These are phyloP conservation scores for Penicillium sp. DNA, from an alignment of 2,329 filamentous ascomycete genomes.

Conservation along the genomic window DNA sequence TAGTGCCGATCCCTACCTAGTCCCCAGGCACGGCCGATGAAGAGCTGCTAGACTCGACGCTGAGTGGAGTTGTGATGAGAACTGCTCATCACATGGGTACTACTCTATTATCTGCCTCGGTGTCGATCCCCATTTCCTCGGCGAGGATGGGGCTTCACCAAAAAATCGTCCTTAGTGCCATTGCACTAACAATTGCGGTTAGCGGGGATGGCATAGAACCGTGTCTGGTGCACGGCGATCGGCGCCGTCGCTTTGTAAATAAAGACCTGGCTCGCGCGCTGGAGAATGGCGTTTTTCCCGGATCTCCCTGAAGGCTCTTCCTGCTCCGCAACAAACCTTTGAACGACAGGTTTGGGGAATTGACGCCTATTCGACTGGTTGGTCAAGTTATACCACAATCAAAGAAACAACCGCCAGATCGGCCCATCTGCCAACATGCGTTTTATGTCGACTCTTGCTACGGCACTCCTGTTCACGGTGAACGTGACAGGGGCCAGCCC, in stretches of 20 bases:
- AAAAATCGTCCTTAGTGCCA: background rate
- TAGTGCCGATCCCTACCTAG: slow-evolving; percentile 4
- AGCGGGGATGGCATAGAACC: background rate
- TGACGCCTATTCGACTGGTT: slow-evolving; percentile 3
- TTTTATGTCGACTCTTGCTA: slow-evolving; percentile 26
- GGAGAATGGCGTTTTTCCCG: background rate
- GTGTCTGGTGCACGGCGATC: slow-evolving; percentile 1
- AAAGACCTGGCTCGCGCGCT: background rate
- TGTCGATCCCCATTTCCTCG: slow-evolving; percentile 12
- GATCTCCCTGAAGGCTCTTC: slow-evolving; percentile 9
- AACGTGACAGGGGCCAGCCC: slow-evolving; percentile 23
- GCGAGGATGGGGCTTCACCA: background rate
- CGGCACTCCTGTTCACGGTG: slow-evolving; percentile 21
- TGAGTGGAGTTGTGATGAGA: slow-evolving; percentile 5
- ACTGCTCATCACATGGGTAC: slow-evolving; percentile 6
- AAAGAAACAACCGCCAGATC: background rate
- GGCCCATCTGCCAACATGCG: slow-evolving; percentile 19
- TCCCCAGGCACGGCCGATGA: slow-evolving; percentile 3
- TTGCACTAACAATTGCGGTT: background rate
- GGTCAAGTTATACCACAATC: background rate
- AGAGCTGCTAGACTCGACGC: background rate
- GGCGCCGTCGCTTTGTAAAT: background rate
- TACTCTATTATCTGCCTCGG: slow-evolving; percentile 3
- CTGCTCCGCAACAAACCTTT: slow-evolving; percentile 7
- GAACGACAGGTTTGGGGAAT: slow-evolving; percentile 12